A percentile compares a stretch with the other conserved stretches of the same genome.
These are phyloP conservation scores for Saccharomycopsis hybrid DNA, from an alignment of 1,139 yeast genomes.

Conservation along the genomic window DNA sequence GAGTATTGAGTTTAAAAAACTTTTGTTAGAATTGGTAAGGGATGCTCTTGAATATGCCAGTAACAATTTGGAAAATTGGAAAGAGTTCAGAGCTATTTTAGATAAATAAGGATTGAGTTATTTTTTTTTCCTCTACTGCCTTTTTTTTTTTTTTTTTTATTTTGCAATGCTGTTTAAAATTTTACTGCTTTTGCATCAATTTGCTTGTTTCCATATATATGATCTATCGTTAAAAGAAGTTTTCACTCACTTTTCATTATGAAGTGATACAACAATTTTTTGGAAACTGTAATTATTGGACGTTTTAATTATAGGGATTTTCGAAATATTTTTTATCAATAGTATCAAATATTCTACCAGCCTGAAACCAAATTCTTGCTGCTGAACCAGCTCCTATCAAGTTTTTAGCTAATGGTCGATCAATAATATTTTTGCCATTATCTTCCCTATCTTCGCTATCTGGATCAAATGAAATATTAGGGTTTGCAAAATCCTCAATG, in stretches of 20 bases:
- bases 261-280: too few relatives aligned
- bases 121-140: too few relatives aligned
- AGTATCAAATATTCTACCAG: neutral
- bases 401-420: constrained; percentile 40
- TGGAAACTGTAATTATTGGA: too few relatives aligned
- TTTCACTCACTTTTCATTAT: too few relatives aligned
- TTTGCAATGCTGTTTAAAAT: too few relatives aligned
- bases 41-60: constrained; percentile 64
- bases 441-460: constrained; percentile 4
- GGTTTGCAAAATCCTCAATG: neutral
- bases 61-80: constrained; percentile 68
- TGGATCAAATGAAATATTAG: neutral
- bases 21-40: constrained; percentile 48
- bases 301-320: neutral
- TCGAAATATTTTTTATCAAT: constrained; percentile 1
- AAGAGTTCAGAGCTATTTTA: constrained; percentile 48
- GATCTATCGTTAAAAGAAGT: too few relatives aligned
- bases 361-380: constrained; percentile 56
- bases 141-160: too few relatives aligned
- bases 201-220: too few relatives aligned
- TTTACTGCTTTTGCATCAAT: too few relatives aligned
- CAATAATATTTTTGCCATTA: constrained; percentile 16
- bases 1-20: constrained; percentile 30
- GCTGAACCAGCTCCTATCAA: constrained; percentile 63
- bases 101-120: too few relatives aligned